These are phyloP conservation scores for Dichotomopilus funicola DNA, from an alignment of 2,329 filamentous ascomycete genomes.

Conservation along the genomic window DNA sequence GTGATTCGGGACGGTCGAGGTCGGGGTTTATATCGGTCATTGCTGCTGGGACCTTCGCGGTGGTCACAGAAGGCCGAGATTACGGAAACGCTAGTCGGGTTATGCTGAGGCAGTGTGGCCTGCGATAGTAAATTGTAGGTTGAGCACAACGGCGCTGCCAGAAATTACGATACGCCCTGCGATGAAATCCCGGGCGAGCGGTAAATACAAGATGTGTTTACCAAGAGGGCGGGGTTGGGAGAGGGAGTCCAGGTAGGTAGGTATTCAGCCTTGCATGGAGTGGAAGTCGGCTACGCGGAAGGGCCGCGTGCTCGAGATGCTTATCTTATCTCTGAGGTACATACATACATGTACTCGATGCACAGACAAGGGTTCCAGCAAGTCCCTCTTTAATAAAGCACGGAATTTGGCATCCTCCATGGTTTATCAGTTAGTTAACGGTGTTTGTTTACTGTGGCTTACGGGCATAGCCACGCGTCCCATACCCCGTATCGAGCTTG, in stretches of 20 bases:
- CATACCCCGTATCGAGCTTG: no score
- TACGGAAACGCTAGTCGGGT: no score
- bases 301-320: neutral
- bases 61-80: no score
- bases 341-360: no score
- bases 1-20: slow-evolving; percentile 21
- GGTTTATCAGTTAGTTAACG: no score
- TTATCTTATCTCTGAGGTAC: slow-evolving; percentile 13
- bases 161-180: neutral
- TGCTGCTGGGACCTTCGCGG: neutral
- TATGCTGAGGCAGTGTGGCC: neutral
- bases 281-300: neutral
- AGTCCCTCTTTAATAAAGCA: no score
- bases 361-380: no score
- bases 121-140: neutral
- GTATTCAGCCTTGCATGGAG: neutral
- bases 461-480: no score
- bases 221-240: neutral
- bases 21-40: slow-evolving; percentile 22
- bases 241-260: neutral
- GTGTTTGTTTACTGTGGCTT: no score
- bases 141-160: neutral
- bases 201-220: neutral
- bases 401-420: no score
- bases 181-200: neutral